Conservation (phyloP, 2,329 filamentous ascomycete genomes). For the Chrysoporthe puriensis region DNA sequence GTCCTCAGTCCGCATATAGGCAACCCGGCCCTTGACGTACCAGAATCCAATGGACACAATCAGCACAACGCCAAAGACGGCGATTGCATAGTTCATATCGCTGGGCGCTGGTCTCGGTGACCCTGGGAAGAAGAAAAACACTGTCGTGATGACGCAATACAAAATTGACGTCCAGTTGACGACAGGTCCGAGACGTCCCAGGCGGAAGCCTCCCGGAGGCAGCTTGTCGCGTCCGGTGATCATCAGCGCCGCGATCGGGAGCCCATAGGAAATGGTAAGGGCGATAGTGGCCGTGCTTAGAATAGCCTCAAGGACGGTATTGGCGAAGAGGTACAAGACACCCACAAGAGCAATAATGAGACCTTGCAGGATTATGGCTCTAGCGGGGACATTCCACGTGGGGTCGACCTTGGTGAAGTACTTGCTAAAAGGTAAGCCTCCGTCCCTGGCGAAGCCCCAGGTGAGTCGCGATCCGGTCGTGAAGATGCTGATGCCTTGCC, state of each 20-base stretch:
- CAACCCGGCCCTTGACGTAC: conserved; percentile 50
- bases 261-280: conserved; percentile 54
- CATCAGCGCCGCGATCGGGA: conserved; percentile 55
- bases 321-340: conserved; percentile 58
- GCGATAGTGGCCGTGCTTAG: conserved; percentile 60
- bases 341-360: conserved; percentile 44
- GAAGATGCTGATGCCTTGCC: conserved; percentile 55
- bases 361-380: conserved; percentile 57
- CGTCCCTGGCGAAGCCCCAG: conserved; percentile 59
- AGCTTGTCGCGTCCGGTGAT: conserved; percentile 56
- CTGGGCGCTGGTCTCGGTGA: conserved; percentile 46
- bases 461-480: conserved; percentile 56
- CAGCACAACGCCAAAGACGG: conserved; percentile 59
- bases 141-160: conserved; percentile 55
- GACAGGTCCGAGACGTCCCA: conserved; percentile 40
- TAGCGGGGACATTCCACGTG: conserved; percentile 55
- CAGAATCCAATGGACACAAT: conserved; percentile 54
- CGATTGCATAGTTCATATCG: conserved; percentile 64
- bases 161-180: conserved; percentile 54
- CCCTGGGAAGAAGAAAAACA: conserved; percentile 60
- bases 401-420: conserved; percentile 51
- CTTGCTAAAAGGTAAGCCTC: conserved; percentile 48
- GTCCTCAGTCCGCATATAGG: conserved; percentile 39
- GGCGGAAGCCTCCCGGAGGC: conserved; percentile 41
- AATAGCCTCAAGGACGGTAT: conserved; percentile 56